These are phyloP conservation scores for Dentipellis fragilis DNA, from an alignment of 768 basidiomycete genomes.

Conservation along the genomic window DNA sequence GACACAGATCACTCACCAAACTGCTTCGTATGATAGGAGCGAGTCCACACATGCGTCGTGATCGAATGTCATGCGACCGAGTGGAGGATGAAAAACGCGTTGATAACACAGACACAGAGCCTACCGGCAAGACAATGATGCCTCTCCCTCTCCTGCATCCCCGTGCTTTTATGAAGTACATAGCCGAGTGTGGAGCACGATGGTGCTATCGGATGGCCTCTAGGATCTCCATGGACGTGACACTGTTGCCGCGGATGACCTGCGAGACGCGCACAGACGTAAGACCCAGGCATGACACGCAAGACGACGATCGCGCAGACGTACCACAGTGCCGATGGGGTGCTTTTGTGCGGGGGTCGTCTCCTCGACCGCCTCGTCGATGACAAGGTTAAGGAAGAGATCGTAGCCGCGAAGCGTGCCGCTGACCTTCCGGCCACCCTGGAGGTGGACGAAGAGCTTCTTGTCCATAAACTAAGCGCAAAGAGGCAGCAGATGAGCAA, in stretches of 20 bases:
- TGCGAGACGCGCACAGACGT: conserved; percentile 21
- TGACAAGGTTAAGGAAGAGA: conserved; percentile 95
- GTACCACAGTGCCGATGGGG: conserved; percentile 85
- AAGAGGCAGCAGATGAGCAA: conserved; percentile 1
- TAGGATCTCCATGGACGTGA: conserved; percentile 88
- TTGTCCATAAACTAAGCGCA: conserved; percentile 92
- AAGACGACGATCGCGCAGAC: conserved; percentile 21
- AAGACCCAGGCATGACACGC: background rate
- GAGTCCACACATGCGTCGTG: background rate
- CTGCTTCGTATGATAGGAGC: no score
- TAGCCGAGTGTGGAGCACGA: background rate
- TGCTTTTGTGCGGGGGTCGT: conserved; percentile 81
- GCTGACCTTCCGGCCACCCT: conserved; percentile 92
- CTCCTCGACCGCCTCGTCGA: conserved; percentile 94
- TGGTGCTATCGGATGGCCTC: conserved; percentile 41
- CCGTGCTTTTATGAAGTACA: no score
- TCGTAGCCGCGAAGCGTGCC: conserved; percentile 94
- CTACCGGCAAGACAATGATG: background rate
- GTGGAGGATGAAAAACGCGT: background rate
- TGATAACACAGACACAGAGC: background rate
- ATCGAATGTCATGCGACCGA: background rate
- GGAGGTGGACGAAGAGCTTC: conserved; percentile 86
- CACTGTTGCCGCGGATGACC: conserved; percentile 96
- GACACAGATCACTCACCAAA: no score
- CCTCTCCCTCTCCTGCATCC: background rate